Evolutionary conservation across 1,139 yeast species (phyloP).

Genomic region (Nadsonia commutata): DNA sequence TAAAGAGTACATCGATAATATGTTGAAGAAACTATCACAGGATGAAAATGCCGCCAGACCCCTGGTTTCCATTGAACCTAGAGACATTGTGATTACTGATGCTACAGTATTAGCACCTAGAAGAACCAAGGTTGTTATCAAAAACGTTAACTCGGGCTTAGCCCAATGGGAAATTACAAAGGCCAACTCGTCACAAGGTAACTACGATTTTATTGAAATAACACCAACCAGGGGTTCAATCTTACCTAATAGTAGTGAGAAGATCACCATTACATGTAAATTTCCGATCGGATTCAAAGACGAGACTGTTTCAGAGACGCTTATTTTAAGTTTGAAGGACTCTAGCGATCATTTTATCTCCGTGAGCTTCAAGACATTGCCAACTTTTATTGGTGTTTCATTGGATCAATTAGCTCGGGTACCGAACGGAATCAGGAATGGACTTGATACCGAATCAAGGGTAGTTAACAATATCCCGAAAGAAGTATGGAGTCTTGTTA

Average conservation of each 20-base stretch:
- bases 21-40: conserved; percentile 27
- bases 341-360: conserved; percentile 24
- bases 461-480: conserved; percentile 17
- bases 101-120: conserved; percentile 10
- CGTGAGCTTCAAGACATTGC: conserved; percentile 16
- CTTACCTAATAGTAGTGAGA: background rate
- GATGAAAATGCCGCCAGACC: conserved; percentile 32
- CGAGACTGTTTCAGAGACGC: conserved; percentile 13
- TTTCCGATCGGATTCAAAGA: conserved; percentile 2
- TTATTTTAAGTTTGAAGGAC: conserved; percentile 18
- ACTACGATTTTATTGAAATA: background rate
- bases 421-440: conserved; percentile 19
- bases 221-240: conserved; percentile 1
- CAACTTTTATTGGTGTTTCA: conserved; percentile 22
- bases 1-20: conserved; percentile 21
- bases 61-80: conserved; percentile 20
- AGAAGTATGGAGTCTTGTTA: conserved; percentile 24
- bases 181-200: background rate
- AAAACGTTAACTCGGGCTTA: conserved; percentile 1
- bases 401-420: conserved; percentile 17
- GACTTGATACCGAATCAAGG: conserved; percentile 9
- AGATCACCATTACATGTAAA: background rate
- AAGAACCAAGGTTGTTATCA: conserved; percentile 1
- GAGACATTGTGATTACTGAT: conserved; percentile 12
- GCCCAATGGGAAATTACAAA: conserved; percentile 6